Percentiles rank a stretch among this genome's conserved stretches.
Evolutionary conservation across 352 stramenopile species (phyloP).

Genomic region (Globisporangium cylindrosporum): DNA sequence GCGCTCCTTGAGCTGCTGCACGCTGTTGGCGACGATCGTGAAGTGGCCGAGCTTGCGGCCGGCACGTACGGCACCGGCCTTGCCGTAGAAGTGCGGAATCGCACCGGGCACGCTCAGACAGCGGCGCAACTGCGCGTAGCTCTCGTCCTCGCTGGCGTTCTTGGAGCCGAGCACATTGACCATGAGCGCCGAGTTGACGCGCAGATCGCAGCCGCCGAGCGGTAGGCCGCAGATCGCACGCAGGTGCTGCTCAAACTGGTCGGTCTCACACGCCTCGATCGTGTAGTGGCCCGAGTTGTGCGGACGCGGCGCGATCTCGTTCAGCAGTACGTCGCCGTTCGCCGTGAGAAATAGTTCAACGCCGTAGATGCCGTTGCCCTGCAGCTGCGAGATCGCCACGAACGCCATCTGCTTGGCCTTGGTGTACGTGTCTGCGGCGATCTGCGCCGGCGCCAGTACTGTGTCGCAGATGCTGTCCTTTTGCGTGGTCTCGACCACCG

Average conservation of each 20-base stretch:
- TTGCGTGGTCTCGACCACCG: constrained; percentile 96
- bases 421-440: constrained; percentile 32
- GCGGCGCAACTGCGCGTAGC: constrained; percentile 59
- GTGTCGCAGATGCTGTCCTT: constrained; percentile 97
- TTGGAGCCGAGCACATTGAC: constrained; percentile 87
- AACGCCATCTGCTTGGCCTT: constrained; percentile 60
- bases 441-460: constrained; percentile 90
- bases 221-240: constrained; percentile 92
- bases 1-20: constrained; percentile 77
- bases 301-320: constrained; percentile 96
- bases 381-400: constrained; percentile 69
- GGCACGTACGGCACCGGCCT: constrained; percentile 73
- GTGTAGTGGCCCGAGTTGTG: constrained; percentile 99
- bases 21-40: constrained; percentile 90
- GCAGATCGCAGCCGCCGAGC: constrained; percentile 91
- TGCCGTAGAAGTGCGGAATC: constrained; percentile 97
- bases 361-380: constrained; percentile 92
- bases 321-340: constrained; percentile 89
- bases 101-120: constrained; percentile 77
- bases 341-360: constrained; percentile 97
- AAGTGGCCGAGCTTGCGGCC: constrained; percentile 98
- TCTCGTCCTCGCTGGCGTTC: constrained; percentile 78
- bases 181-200: constrained; percentile 89
- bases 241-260: constrained; percentile 99
- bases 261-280: constrained; percentile 96